Conservation (phyloP, 2,329 filamentous ascomycete genomes). For the Penicillium sp. region DNA sequence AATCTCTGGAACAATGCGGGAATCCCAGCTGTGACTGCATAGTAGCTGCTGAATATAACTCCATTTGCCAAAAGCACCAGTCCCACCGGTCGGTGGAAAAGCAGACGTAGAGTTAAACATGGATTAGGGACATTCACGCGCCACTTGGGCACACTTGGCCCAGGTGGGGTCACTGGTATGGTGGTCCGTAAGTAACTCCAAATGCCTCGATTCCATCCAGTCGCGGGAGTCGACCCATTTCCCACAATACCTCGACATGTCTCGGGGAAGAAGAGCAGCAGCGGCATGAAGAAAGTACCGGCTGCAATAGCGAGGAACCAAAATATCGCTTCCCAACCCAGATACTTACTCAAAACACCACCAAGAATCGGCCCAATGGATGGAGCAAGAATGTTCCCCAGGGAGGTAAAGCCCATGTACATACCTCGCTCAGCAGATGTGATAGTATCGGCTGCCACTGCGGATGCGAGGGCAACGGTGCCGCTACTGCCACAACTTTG, state of each 20-base stretch:
- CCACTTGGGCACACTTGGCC: not conserved
- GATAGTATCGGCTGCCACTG: conserved; percentile 42
- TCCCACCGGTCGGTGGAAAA: conserved; percentile 32
- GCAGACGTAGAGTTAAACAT: conserved; percentile 29
- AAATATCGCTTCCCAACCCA: conserved; percentile 54
- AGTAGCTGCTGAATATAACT: conserved; percentile 46
- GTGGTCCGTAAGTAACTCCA: conserved; percentile 2
- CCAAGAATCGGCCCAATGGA: conserved; percentile 53
- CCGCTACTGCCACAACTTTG: conserved; percentile 45
- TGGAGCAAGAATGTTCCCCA: conserved; percentile 41
- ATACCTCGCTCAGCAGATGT: conserved; percentile 41
- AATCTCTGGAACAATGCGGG: conserved; percentile 44
- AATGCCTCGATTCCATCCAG: conserved; percentile 31
- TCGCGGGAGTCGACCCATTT: conserved; percentile 29
- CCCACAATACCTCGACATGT: conserved; percentile 36
- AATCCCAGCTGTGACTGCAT: conserved; percentile 43
- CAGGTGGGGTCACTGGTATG: not conserved
- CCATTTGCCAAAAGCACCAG: conserved; percentile 36
- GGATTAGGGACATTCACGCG: conserved; percentile 28
- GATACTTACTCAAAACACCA: conserved; percentile 45
- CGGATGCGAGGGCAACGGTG: conserved; percentile 41
- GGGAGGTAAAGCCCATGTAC: conserved; percentile 39
- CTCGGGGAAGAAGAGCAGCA: conserved; percentile 35
- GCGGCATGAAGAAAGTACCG: conserved; percentile 23
- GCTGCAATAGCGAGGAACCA: conserved; percentile 52